Conservation (phyloP, 1,284 basidiomycete species). For the Wolfiporia cocos region DNA sequence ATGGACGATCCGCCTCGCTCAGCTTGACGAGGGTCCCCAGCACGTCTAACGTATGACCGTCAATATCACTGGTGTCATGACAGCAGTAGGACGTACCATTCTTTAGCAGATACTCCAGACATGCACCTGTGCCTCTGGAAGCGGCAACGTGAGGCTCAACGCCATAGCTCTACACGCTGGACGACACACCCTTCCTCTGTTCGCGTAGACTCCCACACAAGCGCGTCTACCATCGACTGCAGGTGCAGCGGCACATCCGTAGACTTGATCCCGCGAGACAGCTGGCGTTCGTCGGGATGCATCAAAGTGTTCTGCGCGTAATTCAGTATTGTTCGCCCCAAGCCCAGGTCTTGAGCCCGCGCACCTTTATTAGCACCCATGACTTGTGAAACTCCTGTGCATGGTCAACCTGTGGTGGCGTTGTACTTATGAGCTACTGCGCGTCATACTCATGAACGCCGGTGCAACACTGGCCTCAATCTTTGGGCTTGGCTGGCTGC, state of each 20-base stretch:
- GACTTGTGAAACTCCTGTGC: constrained; percentile 67
- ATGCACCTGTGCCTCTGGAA: constrained; percentile 74
- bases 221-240: constrained; percentile 79
- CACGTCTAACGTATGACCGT: constrained; percentile 63
- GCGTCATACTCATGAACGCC: background rate
- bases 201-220: constrained; percentile 82
- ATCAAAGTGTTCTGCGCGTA: constrained; percentile 58
- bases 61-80: background rate
- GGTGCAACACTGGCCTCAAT: constrained; percentile 25
- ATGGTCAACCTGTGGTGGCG: constrained; percentile 35
- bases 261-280: constrained; percentile 73
- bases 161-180: background rate
- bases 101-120: constrained; percentile 88
- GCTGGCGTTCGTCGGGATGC: constrained; percentile 77
- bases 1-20: constrained; percentile 78
- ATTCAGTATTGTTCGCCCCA: too few relatives aligned
- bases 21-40: constrained; percentile 80
- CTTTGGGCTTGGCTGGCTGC: constrained; percentile 45
- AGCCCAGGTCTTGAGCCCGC: too few relatives aligned
- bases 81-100: constrained; percentile 47
- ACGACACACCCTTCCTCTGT: constrained; percentile 76
- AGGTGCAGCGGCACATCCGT: constrained; percentile 79
- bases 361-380: constrained; percentile 67
- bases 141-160: constrained; percentile 8
- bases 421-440: constrained; percentile 1